Percentiles rank a stretch among this genome's conserved stretches.
Conservation (phyloP, 352 stramenopile genomes). For the Aphanomyces stellatus region DNA sequence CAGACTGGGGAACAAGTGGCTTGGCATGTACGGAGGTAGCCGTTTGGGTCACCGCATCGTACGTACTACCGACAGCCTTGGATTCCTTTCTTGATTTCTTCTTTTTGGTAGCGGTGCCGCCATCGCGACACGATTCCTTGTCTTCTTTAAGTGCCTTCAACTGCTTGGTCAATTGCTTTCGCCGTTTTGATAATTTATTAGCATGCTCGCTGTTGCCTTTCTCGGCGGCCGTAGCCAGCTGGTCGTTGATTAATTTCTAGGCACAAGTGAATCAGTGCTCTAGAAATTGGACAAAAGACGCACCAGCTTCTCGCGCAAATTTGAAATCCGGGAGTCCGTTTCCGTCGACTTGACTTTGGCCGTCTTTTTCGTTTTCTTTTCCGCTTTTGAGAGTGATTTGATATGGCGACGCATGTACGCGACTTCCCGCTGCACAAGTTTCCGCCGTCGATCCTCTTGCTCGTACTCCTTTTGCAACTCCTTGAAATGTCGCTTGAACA, state of each 20-base stretch:
- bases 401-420: background rate
- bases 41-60: background rate
- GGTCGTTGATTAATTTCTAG: conserved; percentile 10
- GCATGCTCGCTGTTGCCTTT: background rate
- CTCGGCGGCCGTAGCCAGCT: background rate
- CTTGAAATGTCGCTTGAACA: conserved; percentile 1
- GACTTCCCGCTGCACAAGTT: conserved; percentile 5
- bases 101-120: background rate
- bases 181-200: background rate
- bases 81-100: background rate
- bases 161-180: background rate
- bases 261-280: background rate
- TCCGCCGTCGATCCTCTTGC: background rate
- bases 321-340: background rate
- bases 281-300: background rate
- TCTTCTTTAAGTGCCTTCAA: background rate
- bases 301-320: background rate
- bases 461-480: background rate
- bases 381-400: background rate
- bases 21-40: too few species aligned
- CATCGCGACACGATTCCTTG: background rate
- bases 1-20: too few species aligned
- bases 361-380: background rate
- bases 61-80: background rate
- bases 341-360: background rate